These are phyloP conservation scores for Ambrosia hybrid DNA, from an alignment of 140 eudicot species.

Conservation along the genomic window DNA sequence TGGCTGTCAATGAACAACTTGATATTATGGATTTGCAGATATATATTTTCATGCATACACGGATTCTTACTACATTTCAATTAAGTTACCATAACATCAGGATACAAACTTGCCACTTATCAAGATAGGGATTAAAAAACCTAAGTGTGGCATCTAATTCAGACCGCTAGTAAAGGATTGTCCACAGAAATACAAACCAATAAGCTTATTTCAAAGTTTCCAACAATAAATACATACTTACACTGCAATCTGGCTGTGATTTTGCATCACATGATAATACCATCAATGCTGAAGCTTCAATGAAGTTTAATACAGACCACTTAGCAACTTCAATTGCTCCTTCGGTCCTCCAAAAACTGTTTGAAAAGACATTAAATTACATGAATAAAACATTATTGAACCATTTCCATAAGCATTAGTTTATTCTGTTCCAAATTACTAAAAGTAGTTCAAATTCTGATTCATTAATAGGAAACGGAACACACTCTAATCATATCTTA, in stretches of 20 bases:
- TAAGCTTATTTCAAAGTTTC: constrained; percentile 14
- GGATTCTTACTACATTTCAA: not conserved
- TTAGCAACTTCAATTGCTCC: constrained; percentile 22
- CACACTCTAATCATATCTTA: not conserved
- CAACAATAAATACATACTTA: constrained; percentile 14
- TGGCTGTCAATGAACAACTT: not conserved
- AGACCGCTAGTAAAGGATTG: not conserved
- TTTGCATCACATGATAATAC: constrained; percentile 11
- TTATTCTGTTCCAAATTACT: constrained; percentile 4
- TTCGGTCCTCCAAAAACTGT: constrained; percentile 21
- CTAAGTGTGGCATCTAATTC: not conserved
- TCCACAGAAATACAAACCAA: constrained; percentile 14
- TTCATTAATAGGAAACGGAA: not conserved
- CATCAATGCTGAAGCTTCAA: constrained; percentile 18
- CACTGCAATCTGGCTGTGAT: constrained; percentile 21
- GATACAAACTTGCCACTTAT: not conserved
- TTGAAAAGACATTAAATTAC: not conserved
- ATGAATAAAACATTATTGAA: constrained; percentile 3
- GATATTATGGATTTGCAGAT: constrained; percentile 1
- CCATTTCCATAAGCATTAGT: not conserved
- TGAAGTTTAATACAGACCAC: constrained; percentile 15
- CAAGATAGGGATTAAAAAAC: not conserved
- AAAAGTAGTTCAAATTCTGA: not conserved
- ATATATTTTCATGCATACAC: not conserved
- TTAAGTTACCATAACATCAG: not conserved